Percentiles rank a stretch among this genome's conserved stretches.
Conservation (phyloP, 2,329 filamentous ascomycete species). For the Alternaria triticina region DNA sequence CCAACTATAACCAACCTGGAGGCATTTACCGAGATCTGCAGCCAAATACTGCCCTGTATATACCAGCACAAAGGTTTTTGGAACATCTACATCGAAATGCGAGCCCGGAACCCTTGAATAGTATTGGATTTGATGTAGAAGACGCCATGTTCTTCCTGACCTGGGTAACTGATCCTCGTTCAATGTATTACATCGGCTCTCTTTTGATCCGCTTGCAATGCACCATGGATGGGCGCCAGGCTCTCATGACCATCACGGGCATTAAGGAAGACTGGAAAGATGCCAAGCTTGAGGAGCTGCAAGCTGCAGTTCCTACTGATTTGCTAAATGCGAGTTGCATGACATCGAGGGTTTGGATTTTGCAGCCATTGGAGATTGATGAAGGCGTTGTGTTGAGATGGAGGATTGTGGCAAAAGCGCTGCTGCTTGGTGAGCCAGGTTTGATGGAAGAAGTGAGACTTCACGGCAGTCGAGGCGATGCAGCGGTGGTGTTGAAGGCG, state of each 20-base stretch:
- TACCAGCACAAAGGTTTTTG: slow-evolving; percentile 9
- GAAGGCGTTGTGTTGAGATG: slow-evolving; percentile 1
- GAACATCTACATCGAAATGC: slow-evolving; percentile 1
- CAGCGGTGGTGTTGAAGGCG: neutral
- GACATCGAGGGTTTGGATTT: slow-evolving; percentile 15
- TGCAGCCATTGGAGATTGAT: slow-evolving; percentile 4
- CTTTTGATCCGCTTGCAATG: slow-evolving; percentile 2
- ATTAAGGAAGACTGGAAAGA: slow-evolving; percentile 12
- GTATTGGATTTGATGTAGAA: slow-evolving; percentile 1
- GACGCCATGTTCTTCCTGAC: slow-evolving; percentile 21
- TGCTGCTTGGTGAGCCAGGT: slow-evolving; percentile 22
- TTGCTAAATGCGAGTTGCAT: slow-evolving; percentile 13
- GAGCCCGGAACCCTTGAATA: neutral
- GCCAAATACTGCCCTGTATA: slow-evolving; percentile 2
- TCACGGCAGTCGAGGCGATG: slow-evolving; percentile 1
- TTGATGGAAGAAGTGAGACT: slow-evolving; percentile 3
- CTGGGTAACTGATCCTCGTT: slow-evolving; percentile 24
- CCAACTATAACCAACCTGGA: slow-evolving; percentile 15
- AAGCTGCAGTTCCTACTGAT: slow-evolving; percentile 16
- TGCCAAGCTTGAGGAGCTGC: slow-evolving; percentile 6
- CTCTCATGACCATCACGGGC: slow-evolving; percentile 2
- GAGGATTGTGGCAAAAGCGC: slow-evolving; percentile 19
- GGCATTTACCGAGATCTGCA: slow-evolving; percentile 8
- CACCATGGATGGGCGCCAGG: neutral
- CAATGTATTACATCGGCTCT: slow-evolving; percentile 18